Conservation (phyloP, 352 stramenopile species). For the Pythium sukuiense region DNA sequence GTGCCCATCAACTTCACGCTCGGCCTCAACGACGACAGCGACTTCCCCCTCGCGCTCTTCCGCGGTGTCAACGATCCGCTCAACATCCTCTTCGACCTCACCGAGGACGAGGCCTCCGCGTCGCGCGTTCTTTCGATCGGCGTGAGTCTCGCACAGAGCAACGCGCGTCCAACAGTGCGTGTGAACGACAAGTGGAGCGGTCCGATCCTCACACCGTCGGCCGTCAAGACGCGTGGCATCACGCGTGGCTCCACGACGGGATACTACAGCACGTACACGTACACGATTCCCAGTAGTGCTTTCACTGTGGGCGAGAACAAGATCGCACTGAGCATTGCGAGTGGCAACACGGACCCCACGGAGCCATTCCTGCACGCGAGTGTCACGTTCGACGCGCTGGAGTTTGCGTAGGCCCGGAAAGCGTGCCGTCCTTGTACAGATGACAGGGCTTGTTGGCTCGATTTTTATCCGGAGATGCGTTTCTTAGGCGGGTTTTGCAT, state of each 20-base stretch:
- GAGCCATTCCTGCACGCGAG: constrained; percentile 42
- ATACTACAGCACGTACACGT: constrained; percentile 55
- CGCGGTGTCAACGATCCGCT: constrained; percentile 44
- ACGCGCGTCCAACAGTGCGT: constrained; percentile 30
- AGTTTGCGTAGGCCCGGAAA: constrained; percentile 30
- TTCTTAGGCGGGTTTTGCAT: too few relatives aligned
- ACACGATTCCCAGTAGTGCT: constrained; percentile 39
- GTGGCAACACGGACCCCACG: constrained; percentile 35
- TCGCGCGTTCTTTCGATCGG: constrained; percentile 40
- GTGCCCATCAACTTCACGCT: constrained; percentile 29
- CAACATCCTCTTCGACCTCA: constrained; percentile 37
- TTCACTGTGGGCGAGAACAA: constrained; percentile 40
- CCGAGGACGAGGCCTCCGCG: constrained; percentile 23
- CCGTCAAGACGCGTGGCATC: constrained; percentile 49
- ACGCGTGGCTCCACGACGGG: constrained; percentile 44
- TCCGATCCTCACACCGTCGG: constrained; percentile 30
- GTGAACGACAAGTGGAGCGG: constrained; percentile 47
- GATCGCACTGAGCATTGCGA: constrained; percentile 40
- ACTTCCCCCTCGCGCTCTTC: constrained; percentile 50
- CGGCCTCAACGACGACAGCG: constrained; percentile 21
- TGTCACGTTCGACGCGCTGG: constrained; percentile 49
- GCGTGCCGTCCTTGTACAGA: too few relatives aligned
- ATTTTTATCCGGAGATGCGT: too few relatives aligned
- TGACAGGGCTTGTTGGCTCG: too few relatives aligned
- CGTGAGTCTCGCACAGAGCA: constrained; percentile 35